Evolutionary conservation across 2,329 filamentous ascomycete species (phyloP), one percentile per base, ranked within the genome.

Genomic region (Ciborinia camelliae): DNA sequence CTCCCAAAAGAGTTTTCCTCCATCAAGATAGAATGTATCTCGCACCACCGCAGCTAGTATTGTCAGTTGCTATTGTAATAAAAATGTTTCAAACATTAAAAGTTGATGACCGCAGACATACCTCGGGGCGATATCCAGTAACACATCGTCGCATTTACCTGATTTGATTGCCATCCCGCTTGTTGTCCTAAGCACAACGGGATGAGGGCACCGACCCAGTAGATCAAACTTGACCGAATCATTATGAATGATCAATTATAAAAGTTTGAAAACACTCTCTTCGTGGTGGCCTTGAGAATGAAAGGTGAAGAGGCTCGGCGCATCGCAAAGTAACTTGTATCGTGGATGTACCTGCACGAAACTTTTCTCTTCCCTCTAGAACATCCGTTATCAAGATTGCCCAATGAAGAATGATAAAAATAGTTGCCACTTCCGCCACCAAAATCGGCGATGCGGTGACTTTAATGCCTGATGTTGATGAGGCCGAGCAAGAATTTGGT

Each of bases 21-120:
- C 88, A 72, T 90, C 87, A 28, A 90, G 74, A 71, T 88, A 90
- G 20, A 89, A 76, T 2, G 81, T 86, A 70, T 90, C 86, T 50
- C 81, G 81, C 43, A 90, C 75, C 3, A 86, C 75, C 45, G 82
- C 81, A 67, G 81, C 86, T 88, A 70, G 15, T 50, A 45, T 59
- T 43, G 68, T 76, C 62, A 77, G 72, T 64, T 68, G n/a, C 64
- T 59, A 57, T 58, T 47, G 28, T n/a, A 58, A 23, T 23, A n/a
- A 6, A 35, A 15, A 12, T 35, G 5, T 12, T 35, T 47, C 30
- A 47, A 58, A 26, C 39, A 15, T 39, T 7, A 1, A 28, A 41
- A 30, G 15, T 2, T 39, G 12, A 37, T 37, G 26, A 48, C 37
- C 10, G 26, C 26, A 26, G 10, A 47, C 74, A 71, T 70, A 76